Evolutionary conservation across 208 protist species (phyloP), one percentile per base, ranked within the genome.

Genomic region (Acanthamoeba divionensis): DNA sequence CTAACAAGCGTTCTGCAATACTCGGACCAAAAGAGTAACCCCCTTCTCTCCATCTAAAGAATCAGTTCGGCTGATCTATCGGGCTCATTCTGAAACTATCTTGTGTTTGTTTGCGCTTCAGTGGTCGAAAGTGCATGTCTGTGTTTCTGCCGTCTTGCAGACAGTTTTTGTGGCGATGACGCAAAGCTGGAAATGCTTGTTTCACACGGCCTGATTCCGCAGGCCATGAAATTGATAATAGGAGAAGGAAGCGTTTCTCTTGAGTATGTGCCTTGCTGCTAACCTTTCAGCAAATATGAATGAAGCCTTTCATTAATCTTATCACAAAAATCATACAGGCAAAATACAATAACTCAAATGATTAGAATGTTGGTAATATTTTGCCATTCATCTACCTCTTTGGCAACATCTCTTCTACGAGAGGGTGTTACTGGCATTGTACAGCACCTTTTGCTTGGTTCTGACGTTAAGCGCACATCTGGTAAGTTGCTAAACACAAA

Each of bases 71-170:
- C 38, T 79, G 21, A 8, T 3, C 29, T 0, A 0, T 0, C 47
- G 3, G 1, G 52, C 0, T 1, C 71, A 13, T 71, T 71, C 24
- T 24, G 29, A 15, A 60, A 38, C 69, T 0, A 52, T 29, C 41
- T 4, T 38, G 0, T 1, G n/a, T 1, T 0, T 8, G 8, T 75
- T 33, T 3, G 13, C 29, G 15, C 41, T 45, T n/a, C 57, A 90
- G 89, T 94, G 8, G 83, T 91, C 9, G 93, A 94, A 77, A 91
- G 86, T 55, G 89, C 75, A 3, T 91, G 90, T 69, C 4, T 93
- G n/a, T 90, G 77, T 41, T 94, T 93, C 48, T 47, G 69, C 18
- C 77, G 93, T 9, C 89, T 95, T 10, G 86, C 71, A n/a, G 90
- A 92, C 29, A 44, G 5, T 12, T 92, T 91, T 48, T 24, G 50